Percentiles rank a stretch among this genome's conserved stretches.
Conservation (phyloP, 306 rosid species). For the Fagus crenata region DNA sequence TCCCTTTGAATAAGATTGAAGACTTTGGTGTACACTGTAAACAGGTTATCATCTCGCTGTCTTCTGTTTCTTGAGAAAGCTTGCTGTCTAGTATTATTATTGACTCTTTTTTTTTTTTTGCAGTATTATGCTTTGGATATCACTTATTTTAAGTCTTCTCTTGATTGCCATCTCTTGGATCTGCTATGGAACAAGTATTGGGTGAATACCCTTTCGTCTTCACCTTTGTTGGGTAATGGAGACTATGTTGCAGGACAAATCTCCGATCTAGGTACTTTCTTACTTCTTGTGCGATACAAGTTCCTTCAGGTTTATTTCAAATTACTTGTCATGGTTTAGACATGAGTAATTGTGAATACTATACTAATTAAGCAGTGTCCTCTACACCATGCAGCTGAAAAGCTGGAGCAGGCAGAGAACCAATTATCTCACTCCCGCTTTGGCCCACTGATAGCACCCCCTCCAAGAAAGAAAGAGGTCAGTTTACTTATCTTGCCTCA, state of each 20-base stretch:
- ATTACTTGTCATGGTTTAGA: background rate
- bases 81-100: conserved; percentile 8
- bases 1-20: conserved; percentile 92
- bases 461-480: conserved; percentile 89
- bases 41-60: conserved; percentile 55
- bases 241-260: conserved; percentile 97
- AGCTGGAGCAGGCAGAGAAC: conserved; percentile 92
- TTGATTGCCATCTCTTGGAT: conserved; percentile 92
- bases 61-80: background rate
- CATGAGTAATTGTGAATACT: background rate
- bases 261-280: conserved; percentile 75
- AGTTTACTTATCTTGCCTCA: conserved; percentile 15
- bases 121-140: conserved; percentile 97
- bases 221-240: conserved; percentile 90
- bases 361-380: conserved; percentile 16
- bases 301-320: conserved; percentile 1
- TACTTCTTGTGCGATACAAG: background rate
- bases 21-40: conserved; percentile 98
- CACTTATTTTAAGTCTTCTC: conserved; percentile 90
- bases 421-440: conserved; percentile 90
- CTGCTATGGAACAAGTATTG: conserved; percentile 93
- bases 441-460: conserved; percentile 71
- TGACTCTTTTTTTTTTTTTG: conserved; percentile 32
- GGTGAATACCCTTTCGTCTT: conserved; percentile 91
- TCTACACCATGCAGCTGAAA: conserved; percentile 71